Conservation (phyloP, 805 yeast species). For the Kodamaea kaohsiungensis region DNA sequence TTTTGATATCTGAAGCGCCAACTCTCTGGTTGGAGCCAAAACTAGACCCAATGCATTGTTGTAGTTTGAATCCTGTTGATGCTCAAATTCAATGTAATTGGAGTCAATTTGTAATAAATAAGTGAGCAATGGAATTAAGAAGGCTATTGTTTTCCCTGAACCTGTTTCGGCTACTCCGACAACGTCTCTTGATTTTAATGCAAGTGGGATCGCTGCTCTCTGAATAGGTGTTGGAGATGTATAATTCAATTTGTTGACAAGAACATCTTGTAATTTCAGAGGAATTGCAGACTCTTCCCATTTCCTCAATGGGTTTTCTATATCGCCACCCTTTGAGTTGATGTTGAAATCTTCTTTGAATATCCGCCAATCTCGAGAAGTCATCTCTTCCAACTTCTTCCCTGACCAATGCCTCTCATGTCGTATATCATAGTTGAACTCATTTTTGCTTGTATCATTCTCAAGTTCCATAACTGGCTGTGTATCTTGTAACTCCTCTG, state of each 20-base stretch:
- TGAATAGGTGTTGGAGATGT: conserved; percentile 86
- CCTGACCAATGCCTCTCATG: conserved; percentile 60
- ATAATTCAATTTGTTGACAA: conserved; percentile 47
- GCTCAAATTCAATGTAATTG: conserved; percentile 36
- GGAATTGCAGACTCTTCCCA: conserved; percentile 73
- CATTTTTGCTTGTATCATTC: conserved; percentile 17
- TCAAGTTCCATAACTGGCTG: conserved; percentile 39
- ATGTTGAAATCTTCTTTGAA: conserved; percentile 78
- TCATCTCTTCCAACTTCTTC: conserved; percentile 67
- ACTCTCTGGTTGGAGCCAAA: conserved; percentile 90
- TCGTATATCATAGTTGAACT: conserved; percentile 15
- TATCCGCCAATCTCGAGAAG: conserved; percentile 85
- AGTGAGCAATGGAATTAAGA: conserved; percentile 68
- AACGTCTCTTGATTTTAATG: conserved; percentile 59
- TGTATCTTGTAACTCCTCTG: conserved; percentile 12
- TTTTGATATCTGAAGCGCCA: conserved; percentile 80
- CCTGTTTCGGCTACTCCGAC: conserved; percentile 97
- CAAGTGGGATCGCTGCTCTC: conserved; percentile 80
- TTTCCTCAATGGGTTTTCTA: conserved; percentile 61
- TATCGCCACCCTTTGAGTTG: conserved; percentile 45
- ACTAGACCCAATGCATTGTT: conserved; percentile 76
- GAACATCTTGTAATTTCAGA: conserved; percentile 21
- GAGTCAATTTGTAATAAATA: conserved; percentile 43
- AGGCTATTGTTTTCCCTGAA: conserved; percentile 90
- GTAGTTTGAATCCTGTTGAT: conserved; percentile 47